These are phyloP conservation scores for Endothia cerciana DNA, from an alignment of 2,329 filamentous ascomycete species.

Conservation along the genomic window DNA sequence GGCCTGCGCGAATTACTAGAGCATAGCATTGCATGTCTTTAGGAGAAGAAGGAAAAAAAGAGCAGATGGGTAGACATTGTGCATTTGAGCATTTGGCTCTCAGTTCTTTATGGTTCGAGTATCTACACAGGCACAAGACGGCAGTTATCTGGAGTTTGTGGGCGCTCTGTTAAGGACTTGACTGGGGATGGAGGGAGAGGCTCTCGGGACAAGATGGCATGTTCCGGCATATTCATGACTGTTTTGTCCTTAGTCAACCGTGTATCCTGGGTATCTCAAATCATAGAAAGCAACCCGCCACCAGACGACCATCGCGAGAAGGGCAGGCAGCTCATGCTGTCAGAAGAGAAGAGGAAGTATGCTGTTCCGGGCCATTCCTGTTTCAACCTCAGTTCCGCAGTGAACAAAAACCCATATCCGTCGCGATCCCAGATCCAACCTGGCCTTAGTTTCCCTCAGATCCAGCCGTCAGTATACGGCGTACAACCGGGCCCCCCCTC, in stretches of 20 bases:
- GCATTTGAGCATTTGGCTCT: not conserved
- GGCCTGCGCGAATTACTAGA: not conserved
- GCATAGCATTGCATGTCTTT: not conserved
- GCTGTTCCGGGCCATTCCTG: too few relatives aligned
- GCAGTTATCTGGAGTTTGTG: constrained; percentile 7
- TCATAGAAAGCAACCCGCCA: not conserved
- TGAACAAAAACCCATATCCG: too few relatives aligned
- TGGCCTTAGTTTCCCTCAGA: not conserved
- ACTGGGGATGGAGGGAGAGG: not conserved
- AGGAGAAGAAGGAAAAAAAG: too few relatives aligned
- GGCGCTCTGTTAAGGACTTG: not conserved
- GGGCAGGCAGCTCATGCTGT: not conserved
- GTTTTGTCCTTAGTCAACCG: not conserved
- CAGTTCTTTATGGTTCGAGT: not conserved
- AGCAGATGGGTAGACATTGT: not conserved
- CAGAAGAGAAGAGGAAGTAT: not conserved
- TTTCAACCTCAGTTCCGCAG: too few relatives aligned
- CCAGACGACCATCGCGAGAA: not conserved
- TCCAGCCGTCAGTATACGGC: too few relatives aligned
- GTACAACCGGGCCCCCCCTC: too few relatives aligned
- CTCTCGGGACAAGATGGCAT: not conserved
- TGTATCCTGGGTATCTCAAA: not conserved
- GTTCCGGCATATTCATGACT: not conserved
- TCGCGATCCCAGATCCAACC: too few relatives aligned
- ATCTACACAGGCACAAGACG: not conserved